phyloP scores from a whole-genome alignment of 305 asterid genomes.

The Solanum hybrid region DNA sequence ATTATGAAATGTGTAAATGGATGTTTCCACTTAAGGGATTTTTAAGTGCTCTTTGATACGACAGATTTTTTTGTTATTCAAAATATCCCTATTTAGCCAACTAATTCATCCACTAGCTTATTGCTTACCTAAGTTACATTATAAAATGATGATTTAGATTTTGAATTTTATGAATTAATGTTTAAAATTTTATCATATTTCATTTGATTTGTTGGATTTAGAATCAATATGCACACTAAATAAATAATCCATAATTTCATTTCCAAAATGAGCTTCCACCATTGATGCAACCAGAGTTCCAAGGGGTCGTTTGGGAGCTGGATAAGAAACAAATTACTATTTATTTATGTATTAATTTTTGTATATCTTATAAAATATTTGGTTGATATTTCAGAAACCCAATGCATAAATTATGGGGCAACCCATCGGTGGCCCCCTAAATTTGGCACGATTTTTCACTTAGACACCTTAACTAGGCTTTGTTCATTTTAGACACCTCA shows the following conservation, averaged over 20 bases:
- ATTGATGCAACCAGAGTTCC: conserved; percentile 56
- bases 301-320: background rate
- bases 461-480: too few relatives aligned
- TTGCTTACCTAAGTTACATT: background rate
- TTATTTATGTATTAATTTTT: too few relatives aligned
- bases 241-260: conserved; percentile 34
- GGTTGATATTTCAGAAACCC: background rate
- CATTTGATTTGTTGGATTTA: background rate
- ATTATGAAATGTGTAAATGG: background rate
- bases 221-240: conserved; percentile 5
- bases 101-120: background rate
- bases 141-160: background rate
- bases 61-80: background rate
- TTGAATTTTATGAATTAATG: background rate
- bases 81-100: background rate
- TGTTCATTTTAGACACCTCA: too few relatives aligned
- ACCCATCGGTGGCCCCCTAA: too few relatives aligned
- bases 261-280: conserved; percentile 39
- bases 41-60: background rate
- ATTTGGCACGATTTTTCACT: too few relatives aligned
- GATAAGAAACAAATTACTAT: too few relatives aligned
- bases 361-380: too few relatives aligned
- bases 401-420: background rate
- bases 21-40: conserved; percentile 1
- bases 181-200: background rate